Base-by-base conservation (phyloP, 148 eudicot genomes). In the Cornus suecica region DNA sequence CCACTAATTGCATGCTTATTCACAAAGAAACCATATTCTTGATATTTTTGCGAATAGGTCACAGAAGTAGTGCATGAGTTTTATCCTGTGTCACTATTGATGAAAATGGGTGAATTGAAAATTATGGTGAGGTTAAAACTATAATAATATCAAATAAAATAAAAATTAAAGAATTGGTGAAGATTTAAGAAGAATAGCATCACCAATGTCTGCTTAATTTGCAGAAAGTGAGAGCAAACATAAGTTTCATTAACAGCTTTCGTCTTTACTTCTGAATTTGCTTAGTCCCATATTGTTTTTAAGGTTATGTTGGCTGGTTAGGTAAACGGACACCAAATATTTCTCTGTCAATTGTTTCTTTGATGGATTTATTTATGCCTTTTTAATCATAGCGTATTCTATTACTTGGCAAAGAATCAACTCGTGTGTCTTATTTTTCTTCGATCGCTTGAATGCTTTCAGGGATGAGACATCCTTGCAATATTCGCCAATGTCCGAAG, bases 401-500 rank as follows among this genome's bases (percentile, higher is more conserved):
- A 0, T 48, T 4, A 11, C 20, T 48, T 16, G 13, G 54, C 42
- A 37, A 37, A 0, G 8, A 37, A 37, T 37, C 9, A 37, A 29
- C 14, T 26, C 63, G 20, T 74, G 20, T 74, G 0, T 71, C 8
- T 32, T 66, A 2, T 30, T 70, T 51, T 18, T 54, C 13, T 63
- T 41, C 9, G 42, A 10, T 37, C 51, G 67, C 24, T 48, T 70
- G 74, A 20, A 11, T 70, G 61, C 8, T 74, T 78, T 78, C 93
- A 92, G 97, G 89, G 97, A 91, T 74, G 97, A 93, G 8, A 74
- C 87, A 78, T 70, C 90, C 51, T 76, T 79, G 22, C 95, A 89
- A 75, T 95, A 93, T 81, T 95, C 97, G 41, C 97, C 97, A 61
- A 89, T 91, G 94, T 92, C 97, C 0, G 97, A 95, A 80, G 97